Evolutionary conservation across 192 early-diverging fungal species (phyloP).

Genomic region (Thoreauomyces humboldtii): DNA sequence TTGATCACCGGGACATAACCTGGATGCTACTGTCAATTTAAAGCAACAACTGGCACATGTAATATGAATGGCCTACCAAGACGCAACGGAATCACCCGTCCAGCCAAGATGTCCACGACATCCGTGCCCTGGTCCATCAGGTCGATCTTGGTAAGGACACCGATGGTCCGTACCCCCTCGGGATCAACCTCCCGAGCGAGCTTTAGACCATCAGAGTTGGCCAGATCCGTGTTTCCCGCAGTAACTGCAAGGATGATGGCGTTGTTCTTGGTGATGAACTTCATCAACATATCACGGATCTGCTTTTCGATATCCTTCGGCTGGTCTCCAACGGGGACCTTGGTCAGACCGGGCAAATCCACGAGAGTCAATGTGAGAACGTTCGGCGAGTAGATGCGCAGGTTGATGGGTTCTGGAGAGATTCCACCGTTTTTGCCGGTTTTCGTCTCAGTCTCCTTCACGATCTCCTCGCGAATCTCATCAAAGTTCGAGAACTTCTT

Average conservation of each 20-base stretch:
- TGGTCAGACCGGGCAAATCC: conserved; percentile 98
- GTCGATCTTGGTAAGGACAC: conserved; percentile 99
- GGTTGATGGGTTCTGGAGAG: conserved; percentile 95
- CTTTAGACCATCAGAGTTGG: conserved; percentile 99
- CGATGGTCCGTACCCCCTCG: conserved; percentile 96
- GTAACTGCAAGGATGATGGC: conserved; percentile 98
- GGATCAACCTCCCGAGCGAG: conserved; percentile 98
- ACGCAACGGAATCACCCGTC: conserved; percentile 92
- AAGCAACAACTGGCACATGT: neutral
- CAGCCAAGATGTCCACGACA: conserved; percentile 98
- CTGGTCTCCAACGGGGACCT: conserved; percentile 98
- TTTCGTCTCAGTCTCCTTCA: conserved; percentile 79
- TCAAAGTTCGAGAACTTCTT: conserved; percentile 95
- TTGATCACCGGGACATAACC: conserved; percentile 99
- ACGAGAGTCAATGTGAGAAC: conserved; percentile 98
- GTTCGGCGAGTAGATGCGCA: conserved; percentile 96
- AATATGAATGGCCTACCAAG: conserved; percentile 57
- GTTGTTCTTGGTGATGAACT: conserved; percentile 97
- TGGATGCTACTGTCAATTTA: conserved; percentile 11
- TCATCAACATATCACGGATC: conserved; percentile 97
- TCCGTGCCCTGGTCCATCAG: conserved; percentile 99
- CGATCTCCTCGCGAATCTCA: conserved; percentile 96
- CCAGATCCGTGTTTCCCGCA: conserved; percentile 96
- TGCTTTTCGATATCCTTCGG: conserved; percentile 99
- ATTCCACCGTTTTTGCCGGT: conserved; percentile 69